Evolutionary conservation across 768 basidiomycete species (phyloP).

Genomic region (Auriscalpium orientale): DNA sequence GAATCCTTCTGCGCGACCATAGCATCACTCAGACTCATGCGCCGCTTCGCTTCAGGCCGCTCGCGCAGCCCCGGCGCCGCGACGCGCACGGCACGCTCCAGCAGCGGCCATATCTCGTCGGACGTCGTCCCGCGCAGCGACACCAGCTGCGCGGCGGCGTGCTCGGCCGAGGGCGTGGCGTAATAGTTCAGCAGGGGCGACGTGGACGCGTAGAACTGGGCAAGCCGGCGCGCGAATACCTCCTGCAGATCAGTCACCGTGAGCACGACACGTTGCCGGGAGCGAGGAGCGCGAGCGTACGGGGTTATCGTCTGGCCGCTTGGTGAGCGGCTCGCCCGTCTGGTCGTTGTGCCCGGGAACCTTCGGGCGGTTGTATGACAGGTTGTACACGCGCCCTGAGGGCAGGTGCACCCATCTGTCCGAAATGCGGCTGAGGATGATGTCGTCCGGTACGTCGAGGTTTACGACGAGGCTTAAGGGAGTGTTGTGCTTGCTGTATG

Average conservation of each 20-base stretch:
- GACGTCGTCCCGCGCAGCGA: slow-evolving; percentile 68
- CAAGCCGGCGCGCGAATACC: slow-evolving; percentile 67
- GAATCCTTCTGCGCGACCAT: slow-evolving; percentile 28
- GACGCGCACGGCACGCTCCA: slow-evolving; percentile 53
- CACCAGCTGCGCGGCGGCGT: slow-evolving; percentile 39
- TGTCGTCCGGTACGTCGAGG: slow-evolving; percentile 80
- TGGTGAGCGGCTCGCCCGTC: slow-evolving; percentile 83
- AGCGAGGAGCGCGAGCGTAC: slow-evolving; percentile 36
- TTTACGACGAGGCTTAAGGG: slow-evolving; percentile 79
- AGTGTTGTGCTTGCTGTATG: slow-evolving; percentile 45
- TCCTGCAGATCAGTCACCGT: slow-evolving; percentile 46
- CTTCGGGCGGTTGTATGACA: slow-evolving; percentile 79
- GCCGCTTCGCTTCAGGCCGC: slow-evolving; percentile 37
- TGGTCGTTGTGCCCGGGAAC: slow-evolving; percentile 75
- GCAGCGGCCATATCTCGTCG: slow-evolving; percentile 85
- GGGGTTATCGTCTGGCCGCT: slow-evolving; percentile 84
- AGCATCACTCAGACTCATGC: slow-evolving; percentile 48
- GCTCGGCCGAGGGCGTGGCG: slow-evolving; percentile 28
- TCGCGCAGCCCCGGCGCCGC: slow-evolving; percentile 55
- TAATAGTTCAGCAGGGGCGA: slow-evolving; percentile 78
- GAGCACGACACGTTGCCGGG: background rate
- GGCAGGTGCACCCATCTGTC: slow-evolving; percentile 87
- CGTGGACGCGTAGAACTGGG: slow-evolving; percentile 72
- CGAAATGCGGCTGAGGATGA: slow-evolving; percentile 79
- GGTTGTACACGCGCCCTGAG: slow-evolving; percentile 87